Evolutionary conservation across 1,284 basidiomycete genomes (phyloP), one percentile per base, ranked within the genome.

Genomic region (Cystobasidiaceae sp.): DNA sequence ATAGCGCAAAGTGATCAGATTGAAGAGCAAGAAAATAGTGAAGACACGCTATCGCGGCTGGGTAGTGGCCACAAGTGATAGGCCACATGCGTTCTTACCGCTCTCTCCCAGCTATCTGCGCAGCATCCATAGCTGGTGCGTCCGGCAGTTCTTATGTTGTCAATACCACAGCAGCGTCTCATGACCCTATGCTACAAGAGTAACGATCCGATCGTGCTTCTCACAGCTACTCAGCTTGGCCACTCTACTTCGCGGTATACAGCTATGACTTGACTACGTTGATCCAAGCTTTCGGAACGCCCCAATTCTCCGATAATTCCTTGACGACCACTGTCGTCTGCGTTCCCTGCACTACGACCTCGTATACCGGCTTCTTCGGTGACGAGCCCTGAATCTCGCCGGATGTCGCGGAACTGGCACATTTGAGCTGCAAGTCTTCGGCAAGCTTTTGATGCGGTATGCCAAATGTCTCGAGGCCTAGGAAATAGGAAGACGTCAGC

Each of bases 1-100:
- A 89, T 90, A 69, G 72, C 86, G 48, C 75, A 77, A 64, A 74
- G 70, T 66, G 74, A 75, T 50, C 69, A 71, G 4, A 73, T 77
- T 33, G 77, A 78, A 48, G 77, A 78, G 54, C 74, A 75, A 7
- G 77, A 78, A 65, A 71, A 75, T 11, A 71, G 70, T 43, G 77
- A 78, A 69, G 77, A 77, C 33, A 44, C 46, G 13, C 41, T 66
- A 19, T 58, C 63, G 46, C 25, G 63, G 51, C 37, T 60, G 6
- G 63, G 63, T n/a, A 64, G 61, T 44, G 41, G n/a, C n/a, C n/a
- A n/a, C 13, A 48, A 49, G 25, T 62, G 37, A 43, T n/a, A 17
- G 45, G 13, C 17, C 45, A 46, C 17, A 25, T n/a, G n/a, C n/a
- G n/a, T n/a, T n/a, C n/a, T n/a, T n/a, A n/a, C n/a, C n/a, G n/a